Evolutionary conservation across 2,329 filamentous ascomycete genomes (phyloP), one percentile per base, ranked within the genome.

Genomic region (Arthrobotrys pseudoclavata): DNA sequence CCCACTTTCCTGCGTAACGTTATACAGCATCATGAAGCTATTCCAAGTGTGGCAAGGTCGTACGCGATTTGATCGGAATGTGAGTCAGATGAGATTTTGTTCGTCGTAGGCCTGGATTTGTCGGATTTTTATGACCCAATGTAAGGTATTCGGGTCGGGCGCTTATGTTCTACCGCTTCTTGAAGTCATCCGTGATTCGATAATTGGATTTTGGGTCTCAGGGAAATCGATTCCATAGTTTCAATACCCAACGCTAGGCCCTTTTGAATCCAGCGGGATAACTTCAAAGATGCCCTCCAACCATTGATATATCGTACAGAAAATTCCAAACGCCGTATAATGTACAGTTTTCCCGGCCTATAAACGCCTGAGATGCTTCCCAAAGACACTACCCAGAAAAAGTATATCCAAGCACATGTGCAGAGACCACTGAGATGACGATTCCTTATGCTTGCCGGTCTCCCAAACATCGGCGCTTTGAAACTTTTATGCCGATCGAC

Each of bases 1-100:
- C 60, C 40, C 60, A 50, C 42, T 50, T 48, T 64, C 26, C 42
- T 22, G 60, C 60, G 42, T 64, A 64, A 64, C 60, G 60, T 64
- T 64, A 62, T 10, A 24, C 37, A 62, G 12, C 50, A 55, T 31
- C 40, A n/a, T 29, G 22, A 20, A 20, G 24, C 57, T 31, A 62
- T 47, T 48, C 57, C 40, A 20, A 20, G 13, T 55, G 50, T 13
- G 50, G 50, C 7, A 55, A 34, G 13, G 7, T 9, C 7, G 31
- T 9, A 5, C 1, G 1, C 12, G 31, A 34, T 34, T 34, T 9
- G 50, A 55, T 22, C 31, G 18, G 26, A 26, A 31, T 13, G 15
- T 60, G 52, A 57, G 29, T 57, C 52, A 57, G 4, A 20, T 45
- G 4, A 50, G 12, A n/a, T n/a, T n/a, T n/a, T n/a, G n/a, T 26